Conservation (phyloP, 176 grass and related monocot species). For the Hsuehochloa calcarea region DNA sequence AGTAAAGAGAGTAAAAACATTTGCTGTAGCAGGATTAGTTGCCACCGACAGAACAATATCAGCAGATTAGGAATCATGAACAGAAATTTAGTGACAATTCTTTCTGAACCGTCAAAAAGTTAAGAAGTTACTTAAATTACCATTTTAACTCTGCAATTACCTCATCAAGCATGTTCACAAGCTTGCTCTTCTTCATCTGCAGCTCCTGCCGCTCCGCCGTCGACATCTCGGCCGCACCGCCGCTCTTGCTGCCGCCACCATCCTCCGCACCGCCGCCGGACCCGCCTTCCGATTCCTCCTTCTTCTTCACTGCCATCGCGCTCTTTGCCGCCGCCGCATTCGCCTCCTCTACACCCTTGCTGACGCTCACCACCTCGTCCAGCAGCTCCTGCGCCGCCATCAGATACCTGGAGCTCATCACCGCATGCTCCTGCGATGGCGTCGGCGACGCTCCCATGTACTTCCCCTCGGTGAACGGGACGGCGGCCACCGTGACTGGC, state of each 20-base stretch:
- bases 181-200: slow-evolving; percentile 93
- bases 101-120: not conserved
- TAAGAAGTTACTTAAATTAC: not conserved
- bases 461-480: slow-evolving; percentile 23
- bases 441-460: not conserved
- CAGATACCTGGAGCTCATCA: slow-evolving; percentile 74
- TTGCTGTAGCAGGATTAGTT: not conserved
- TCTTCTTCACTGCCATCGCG: slow-evolving; percentile 31
- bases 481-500: slow-evolving; percentile 36
- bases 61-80: not conserved
- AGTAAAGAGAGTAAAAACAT: not conserved
- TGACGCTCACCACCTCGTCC: slow-evolving; percentile 75
- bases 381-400: slow-evolving; percentile 75
- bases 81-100: not conserved
- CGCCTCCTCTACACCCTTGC: slow-evolving; percentile 41
- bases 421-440: slow-evolving; percentile 37
- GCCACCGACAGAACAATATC: not conserved
- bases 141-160: slow-evolving; percentile 10
- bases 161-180: slow-evolving; percentile 84
- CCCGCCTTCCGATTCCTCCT: slow-evolving; percentile 32
- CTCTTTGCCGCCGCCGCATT: slow-evolving; percentile 7
- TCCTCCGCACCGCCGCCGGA: slow-evolving; percentile 21
- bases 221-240: slow-evolving; percentile 38
- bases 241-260: slow-evolving; percentile 10
- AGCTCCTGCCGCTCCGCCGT: slow-evolving; percentile 77